Evolutionary conservation across 2,329 filamentous ascomycete genomes (phyloP).

Genomic region (Arthrobotrys musiformis): DNA sequence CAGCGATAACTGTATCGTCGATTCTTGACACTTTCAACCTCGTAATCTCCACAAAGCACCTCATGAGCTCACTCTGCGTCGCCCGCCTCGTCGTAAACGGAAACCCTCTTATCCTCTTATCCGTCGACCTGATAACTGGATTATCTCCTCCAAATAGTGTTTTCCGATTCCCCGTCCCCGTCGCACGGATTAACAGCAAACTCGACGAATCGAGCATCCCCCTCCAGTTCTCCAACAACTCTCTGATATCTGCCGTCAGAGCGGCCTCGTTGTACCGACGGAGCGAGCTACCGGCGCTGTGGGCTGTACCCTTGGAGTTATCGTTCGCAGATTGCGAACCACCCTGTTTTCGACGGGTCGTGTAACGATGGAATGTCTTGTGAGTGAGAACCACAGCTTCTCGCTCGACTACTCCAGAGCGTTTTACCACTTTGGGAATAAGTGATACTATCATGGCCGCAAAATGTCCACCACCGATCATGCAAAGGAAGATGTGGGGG

Average conservation of each 20-base stretch:
- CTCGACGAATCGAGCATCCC: slow-evolving; percentile 83
- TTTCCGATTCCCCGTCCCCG: slow-evolving; percentile 83
- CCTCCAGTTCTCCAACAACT: slow-evolving; percentile 85
- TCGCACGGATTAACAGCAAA: slow-evolving; percentile 87
- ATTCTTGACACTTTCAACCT: slow-evolving; percentile 85
- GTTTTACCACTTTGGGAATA: slow-evolving; percentile 79
- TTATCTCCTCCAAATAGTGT: slow-evolving; percentile 93
- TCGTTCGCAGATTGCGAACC: slow-evolving; percentile 95
- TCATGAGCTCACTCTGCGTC: slow-evolving; percentile 93
- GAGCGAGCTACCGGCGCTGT: slow-evolving; percentile 89
- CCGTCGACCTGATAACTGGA: slow-evolving; percentile 81
- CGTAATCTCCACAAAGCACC: slow-evolving; percentile 92
- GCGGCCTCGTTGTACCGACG: slow-evolving; percentile 95
- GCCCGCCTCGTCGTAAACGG: slow-evolving; percentile 92
- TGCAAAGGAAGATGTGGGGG: slow-evolving; percentile 93
- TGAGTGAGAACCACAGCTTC: slow-evolving; percentile 90
- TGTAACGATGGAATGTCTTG: slow-evolving; percentile 98
- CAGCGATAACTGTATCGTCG: slow-evolving; percentile 71
- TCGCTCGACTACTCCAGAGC: slow-evolving; percentile 76
- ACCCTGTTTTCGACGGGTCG: slow-evolving; percentile 93
- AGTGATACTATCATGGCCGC: slow-evolving; percentile 95
- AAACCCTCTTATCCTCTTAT: slow-evolving; percentile 83
- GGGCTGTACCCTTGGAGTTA: slow-evolving; percentile 89
- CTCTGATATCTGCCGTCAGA: slow-evolving; percentile 85
- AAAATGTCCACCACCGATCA: slow-evolving; percentile 98